Conservation (phyloP, 139 green algal genomes). For the Haematococcus sp. region DNA sequence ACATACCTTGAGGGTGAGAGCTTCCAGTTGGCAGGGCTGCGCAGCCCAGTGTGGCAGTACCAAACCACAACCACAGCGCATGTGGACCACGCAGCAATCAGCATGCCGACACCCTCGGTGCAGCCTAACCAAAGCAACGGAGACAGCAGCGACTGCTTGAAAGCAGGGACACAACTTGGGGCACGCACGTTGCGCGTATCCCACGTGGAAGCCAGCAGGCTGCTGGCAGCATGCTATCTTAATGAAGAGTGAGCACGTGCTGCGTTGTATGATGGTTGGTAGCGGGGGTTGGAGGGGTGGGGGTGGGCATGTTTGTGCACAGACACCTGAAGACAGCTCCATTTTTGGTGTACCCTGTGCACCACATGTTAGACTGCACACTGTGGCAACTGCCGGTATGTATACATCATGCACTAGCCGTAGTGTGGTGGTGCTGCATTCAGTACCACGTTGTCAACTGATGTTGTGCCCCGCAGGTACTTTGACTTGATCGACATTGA, state of each 20-base stretch:
- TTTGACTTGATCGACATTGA: slow-evolving; percentile 69
- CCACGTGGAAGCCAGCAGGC: slow-evolving; percentile 38
- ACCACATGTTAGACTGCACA: too few relatives aligned
- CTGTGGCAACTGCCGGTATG: too few relatives aligned
- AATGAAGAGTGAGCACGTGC: slow-evolving; percentile 48
- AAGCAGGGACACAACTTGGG: neutral
- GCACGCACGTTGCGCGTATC: slow-evolving; percentile 14
- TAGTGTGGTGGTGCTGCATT: too few relatives aligned
- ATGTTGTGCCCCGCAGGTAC: slow-evolving; percentile 1
- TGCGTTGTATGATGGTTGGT: too few relatives aligned
- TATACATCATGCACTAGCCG: too few relatives aligned
- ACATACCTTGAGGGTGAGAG: too few relatives aligned
- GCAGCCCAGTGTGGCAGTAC: slow-evolving; percentile 25
- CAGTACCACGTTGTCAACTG: too few relatives aligned
- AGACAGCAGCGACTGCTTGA: neutral
- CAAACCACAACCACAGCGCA: neutral
- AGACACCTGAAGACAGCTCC: too few relatives aligned
- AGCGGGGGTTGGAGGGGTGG: too few relatives aligned
- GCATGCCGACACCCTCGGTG: too few relatives aligned
- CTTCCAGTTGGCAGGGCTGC: slow-evolving; percentile 8
- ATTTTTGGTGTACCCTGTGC: too few relatives aligned
- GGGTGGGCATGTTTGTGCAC: too few relatives aligned
- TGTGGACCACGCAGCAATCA: neutral
- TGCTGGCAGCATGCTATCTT: slow-evolving; percentile 50
- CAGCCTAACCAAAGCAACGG: neutral